These are phyloP conservation scores for Metarhizium anisopliae DNA, from an alignment of 2,329 filamentous ascomycete species.

Conservation along the genomic window DNA sequence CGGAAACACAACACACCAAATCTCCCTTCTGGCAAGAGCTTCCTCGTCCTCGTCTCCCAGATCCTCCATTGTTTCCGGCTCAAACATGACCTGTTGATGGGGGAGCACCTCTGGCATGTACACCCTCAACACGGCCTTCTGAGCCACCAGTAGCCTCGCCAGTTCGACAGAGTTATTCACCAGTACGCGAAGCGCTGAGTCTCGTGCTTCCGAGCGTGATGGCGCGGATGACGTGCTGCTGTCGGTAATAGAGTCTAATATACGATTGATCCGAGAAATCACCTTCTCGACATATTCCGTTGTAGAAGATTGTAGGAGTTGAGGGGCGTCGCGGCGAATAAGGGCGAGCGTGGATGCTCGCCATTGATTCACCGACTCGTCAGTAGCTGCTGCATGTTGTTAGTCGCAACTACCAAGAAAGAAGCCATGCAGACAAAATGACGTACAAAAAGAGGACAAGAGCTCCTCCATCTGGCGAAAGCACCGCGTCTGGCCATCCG, in stretches of 20 bases:
- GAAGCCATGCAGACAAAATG: background rate
- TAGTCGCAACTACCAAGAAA: background rate
- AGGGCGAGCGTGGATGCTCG: constrained; percentile 54
- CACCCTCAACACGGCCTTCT: constrained; percentile 49
- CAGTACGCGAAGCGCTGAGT: constrained; percentile 44
- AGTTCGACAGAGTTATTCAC: constrained; percentile 46
- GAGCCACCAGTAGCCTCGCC: constrained; percentile 45
- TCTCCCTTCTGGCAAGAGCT: constrained; percentile 38
- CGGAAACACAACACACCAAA: constrained; percentile 56
- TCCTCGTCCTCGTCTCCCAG: constrained; percentile 54
- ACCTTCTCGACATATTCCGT: constrained; percentile 37
- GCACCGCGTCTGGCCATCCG: constrained; percentile 41
- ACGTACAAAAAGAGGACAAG: constrained; percentile 32
- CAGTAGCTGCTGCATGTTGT: constrained; percentile 26
- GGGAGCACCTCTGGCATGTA: constrained; percentile 45
- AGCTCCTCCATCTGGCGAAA: constrained; percentile 40
- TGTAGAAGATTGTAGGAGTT: constrained; percentile 38
- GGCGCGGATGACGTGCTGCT: constrained; percentile 13
- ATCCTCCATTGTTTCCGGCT: constrained; percentile 55
- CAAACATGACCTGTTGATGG: constrained; percentile 47
- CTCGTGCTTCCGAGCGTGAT: constrained; percentile 32
- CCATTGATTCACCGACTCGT: constrained; percentile 55
- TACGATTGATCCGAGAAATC: constrained; percentile 35
- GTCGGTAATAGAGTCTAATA: constrained; percentile 39
- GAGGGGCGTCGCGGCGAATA: constrained; percentile 42